These are phyloP conservation scores for Aureobasidium melanogenum DNA, from an alignment of 2,329 filamentous ascomycete species.

Conservation along the genomic window DNA sequence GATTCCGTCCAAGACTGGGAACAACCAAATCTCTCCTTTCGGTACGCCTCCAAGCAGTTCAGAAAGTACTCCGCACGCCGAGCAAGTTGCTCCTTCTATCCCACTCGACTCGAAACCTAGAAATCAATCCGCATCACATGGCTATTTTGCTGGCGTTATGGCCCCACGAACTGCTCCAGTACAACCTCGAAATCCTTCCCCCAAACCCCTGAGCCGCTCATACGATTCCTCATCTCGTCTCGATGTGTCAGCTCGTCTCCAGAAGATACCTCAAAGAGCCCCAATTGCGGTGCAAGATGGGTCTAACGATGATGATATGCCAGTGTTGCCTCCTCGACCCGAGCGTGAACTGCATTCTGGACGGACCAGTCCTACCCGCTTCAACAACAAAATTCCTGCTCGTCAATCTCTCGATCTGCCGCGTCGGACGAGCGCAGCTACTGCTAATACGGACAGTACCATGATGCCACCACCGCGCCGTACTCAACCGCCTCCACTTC, in stretches of 20 bases:
- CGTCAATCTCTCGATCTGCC: constrained; percentile 10
- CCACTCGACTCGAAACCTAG: neutral
- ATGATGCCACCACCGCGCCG: constrained; percentile 6
- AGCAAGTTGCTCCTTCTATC: neutral
- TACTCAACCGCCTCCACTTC: constrained; percentile 5
- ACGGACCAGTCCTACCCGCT: constrained; percentile 20
- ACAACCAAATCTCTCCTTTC: constrained; percentile 57
- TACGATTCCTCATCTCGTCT: neutral
- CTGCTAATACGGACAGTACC: neutral
- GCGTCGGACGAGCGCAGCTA: neutral
- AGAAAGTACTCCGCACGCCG: constrained; percentile 37
- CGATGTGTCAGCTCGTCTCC: neutral
- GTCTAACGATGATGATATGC: constrained; percentile 18
- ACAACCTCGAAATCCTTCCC: neutral
- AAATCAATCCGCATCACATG: neutral
- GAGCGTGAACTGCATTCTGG: constrained; percentile 23
- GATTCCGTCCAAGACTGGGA: neutral
- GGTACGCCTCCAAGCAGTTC: constrained; percentile 74
- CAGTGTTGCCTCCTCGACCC: constrained; percentile 24
- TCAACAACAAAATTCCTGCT: constrained; percentile 12
- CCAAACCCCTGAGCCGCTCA: constrained; percentile 5
- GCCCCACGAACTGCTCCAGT: neutral
- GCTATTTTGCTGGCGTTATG: constrained; percentile 9
- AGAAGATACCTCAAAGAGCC: neutral
- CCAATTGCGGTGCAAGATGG: neutral